A percentile compares a stretch with the other conserved stretches of the same genome.
These are phyloP conservation scores for Aspergillus indologenus DNA, from an alignment of 495 filamentous ascomycete species.

Conservation along the genomic window DNA sequence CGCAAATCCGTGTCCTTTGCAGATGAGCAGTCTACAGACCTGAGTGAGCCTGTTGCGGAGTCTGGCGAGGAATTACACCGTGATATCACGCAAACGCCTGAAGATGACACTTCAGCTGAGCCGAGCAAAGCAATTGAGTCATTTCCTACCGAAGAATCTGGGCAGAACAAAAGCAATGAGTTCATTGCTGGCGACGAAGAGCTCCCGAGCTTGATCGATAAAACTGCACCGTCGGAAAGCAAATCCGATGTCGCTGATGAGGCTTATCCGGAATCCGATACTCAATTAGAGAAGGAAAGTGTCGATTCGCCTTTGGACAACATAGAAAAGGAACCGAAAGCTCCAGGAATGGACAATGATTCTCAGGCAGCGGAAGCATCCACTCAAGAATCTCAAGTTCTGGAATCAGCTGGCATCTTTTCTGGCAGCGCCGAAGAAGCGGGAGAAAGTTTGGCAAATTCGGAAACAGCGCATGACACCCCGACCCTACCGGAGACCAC, in stretches of 20 bases:
- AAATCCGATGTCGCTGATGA: neutral
- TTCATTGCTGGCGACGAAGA: neutral
- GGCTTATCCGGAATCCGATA: neutral
- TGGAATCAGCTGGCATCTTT: neutral
- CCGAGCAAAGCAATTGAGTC: neutral
- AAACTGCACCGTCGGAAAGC: neutral
- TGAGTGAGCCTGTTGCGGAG: neutral
- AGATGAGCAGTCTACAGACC: conserved; percentile 14
- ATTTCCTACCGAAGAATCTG: neutral
- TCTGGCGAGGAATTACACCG: neutral
- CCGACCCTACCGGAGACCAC: neutral
- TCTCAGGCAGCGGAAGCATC: neutral
- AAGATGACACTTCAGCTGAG: neutral
- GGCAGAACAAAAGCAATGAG: neutral
- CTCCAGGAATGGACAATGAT: neutral
- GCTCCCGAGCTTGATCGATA: neutral
- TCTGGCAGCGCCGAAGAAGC: neutral
- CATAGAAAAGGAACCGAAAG: too few species aligned
- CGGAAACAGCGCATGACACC: neutral
- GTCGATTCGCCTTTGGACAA: too few species aligned
- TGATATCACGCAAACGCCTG: neutral
- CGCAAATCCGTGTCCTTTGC: conserved; percentile 27
- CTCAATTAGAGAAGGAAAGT: too few species aligned
- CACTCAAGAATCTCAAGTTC: neutral
- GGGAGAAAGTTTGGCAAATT: neutral